Base-by-base conservation (phyloP, 495 filamentous ascomycete species). In the Hypoxylon fuscum region DNA sequence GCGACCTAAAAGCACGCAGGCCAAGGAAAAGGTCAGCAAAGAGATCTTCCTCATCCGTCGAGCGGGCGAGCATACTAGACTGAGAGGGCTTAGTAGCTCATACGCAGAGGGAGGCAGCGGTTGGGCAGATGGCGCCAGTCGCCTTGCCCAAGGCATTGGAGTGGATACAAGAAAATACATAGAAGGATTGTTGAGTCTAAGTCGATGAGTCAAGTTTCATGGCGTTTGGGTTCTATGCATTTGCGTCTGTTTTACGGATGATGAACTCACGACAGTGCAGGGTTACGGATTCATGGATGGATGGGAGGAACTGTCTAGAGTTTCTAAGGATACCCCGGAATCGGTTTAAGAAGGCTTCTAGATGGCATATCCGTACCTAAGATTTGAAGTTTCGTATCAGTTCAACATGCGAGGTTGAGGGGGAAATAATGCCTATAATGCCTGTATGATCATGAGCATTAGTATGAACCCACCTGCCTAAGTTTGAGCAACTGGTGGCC, bases 161-260 rank as follows among this genome's bases (percentile, higher is more conserved):
- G 80, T 96, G 55, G 92, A 97, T 83, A 90, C 92, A 35, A 82
- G 88, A 72, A 84, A 84, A 67, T 97, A 96, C 77, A 90, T 96
- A 57, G 93, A 96, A 68, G 87, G 85, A 10, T 72, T 97, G 53
- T 75, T 97, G 62, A 92, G 84, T 68, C 72, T 96, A 72, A 89
- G 89, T 73, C 77, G 87, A 68, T 93, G 69, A 81, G n/a, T 18
- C 10, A 1, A 20, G 14, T 51, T 34, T 49, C 14, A 9, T 7
- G 22, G 38, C 38, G 50, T 41, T 50, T 46, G 31, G 17, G n/a
- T n/a, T n/a, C n/a, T n/a, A n/a, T n/a, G n/a, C n/a, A n/a, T n/a
- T n/a, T n/a, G n/a, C n/a, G n/a, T n/a, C n/a, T n/a, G n/a, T n/a
- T 34, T n/a, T 45, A 17, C 43, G 10, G 18, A 10, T 37, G 15